Evolutionary conservation across 2,329 filamentous ascomycete genomes (phyloP), one percentile per base, ranked within the genome.

Genomic region (Ramichloridium luteum): DNA sequence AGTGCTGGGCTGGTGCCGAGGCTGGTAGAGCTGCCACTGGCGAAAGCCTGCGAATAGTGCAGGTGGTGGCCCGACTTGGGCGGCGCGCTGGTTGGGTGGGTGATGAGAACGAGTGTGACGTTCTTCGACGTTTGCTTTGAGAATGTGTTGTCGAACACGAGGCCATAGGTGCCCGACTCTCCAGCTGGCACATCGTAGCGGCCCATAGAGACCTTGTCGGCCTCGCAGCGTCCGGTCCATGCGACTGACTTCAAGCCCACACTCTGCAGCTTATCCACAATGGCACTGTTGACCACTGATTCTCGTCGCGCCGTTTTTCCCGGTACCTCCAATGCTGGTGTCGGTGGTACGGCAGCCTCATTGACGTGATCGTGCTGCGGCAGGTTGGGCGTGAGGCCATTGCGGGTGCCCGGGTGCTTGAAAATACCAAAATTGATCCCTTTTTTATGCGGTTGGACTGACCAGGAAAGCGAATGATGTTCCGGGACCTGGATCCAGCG

Each of bases 61-160:
- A 84, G 65, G 49, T 83, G 72, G 42, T 78, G 74, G 3, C 76
- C 75, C 11, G 76, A 76, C 50, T 83, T 81, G 1, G 83, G 83
- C 18, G 82, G 74, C 4, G 75, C 71, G 45, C 77, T 80, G 20
- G 84, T 86, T 6, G 88, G 86, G 50, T 96, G 94, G 23, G 85
- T 96, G 55, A 96, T 71, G 31, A 98, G 73, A 20, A 94, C 86
- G 50, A 98, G 83, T 5, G 88, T 96, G 13, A 85, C 85, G 16
- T 80, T 93, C 62, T 98, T 98, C 32, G 86, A 90, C 25, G 81
- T 78, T 56, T 79, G 82, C 61, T 94, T 96, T 38, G 86, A 93
- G 55, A 98, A 98, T 16, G 90, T 98, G 53, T 98, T 98, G 70
- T 98, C 90, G 52, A 98, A 93, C 17, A 96, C 84, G 39, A 98